These are phyloP conservation scores for Noccaea bulbosa DNA, from an alignment of 345 rosid genomes.

Conservation along the genomic window DNA sequence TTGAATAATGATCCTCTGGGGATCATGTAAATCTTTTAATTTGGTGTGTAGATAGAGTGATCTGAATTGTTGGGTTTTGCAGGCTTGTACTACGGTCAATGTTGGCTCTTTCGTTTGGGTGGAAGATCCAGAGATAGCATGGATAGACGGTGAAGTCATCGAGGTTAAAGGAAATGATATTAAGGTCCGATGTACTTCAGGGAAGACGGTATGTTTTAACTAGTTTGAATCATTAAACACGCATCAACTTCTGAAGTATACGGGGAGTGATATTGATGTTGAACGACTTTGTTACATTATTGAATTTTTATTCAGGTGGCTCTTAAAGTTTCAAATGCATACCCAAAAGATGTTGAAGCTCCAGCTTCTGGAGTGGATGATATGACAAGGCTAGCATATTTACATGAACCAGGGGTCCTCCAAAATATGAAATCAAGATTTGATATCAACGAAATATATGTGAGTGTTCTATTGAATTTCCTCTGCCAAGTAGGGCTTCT, in stretches of 20 bases:
- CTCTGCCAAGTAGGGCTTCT: constrained; percentile 4
- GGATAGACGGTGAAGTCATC: constrained; percentile 89
- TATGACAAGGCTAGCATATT: constrained; percentile 95
- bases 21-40: constrained; percentile 1
- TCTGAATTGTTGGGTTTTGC: constrained; percentile 22
- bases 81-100: constrained; percentile 52
- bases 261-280: background rate
- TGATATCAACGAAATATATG: constrained; percentile 94
- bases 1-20: background rate
- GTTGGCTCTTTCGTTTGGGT: constrained; percentile 91
- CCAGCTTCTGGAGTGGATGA: constrained; percentile 96
- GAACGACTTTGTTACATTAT: background rate
- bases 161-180: constrained; percentile 69
- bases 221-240: background rate
- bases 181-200: constrained; percentile 85
- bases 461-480: constrained; percentile 44
- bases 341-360: constrained; percentile 85
- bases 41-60: background rate
- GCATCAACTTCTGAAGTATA: background rate
- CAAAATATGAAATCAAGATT: constrained; percentile 92
- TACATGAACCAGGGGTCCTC: constrained; percentile 97
- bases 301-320: constrained; percentile 54
- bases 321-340: constrained; percentile 68
- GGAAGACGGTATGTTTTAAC: constrained; percentile 66
- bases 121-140: constrained; percentile 82